Conservation (phyloP, 2,329 filamentous ascomycete species). For the Nemania serpens region DNA sequence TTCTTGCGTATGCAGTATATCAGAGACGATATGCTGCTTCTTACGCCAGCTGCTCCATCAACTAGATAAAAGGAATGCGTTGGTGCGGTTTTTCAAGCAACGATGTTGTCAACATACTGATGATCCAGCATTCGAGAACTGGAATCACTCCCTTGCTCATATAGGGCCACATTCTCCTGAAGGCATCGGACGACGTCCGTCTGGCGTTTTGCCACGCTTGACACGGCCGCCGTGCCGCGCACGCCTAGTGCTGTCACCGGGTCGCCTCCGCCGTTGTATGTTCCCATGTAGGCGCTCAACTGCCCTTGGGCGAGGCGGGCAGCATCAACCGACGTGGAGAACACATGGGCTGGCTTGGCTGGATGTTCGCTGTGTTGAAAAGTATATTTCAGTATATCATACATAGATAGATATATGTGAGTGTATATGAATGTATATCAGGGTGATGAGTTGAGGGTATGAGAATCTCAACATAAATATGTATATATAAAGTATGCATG, state of each 20-base stretch:
- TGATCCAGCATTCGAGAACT: background rate
- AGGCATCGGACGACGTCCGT: background rate
- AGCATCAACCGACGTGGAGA: background rate
- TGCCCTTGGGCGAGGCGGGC: background rate
- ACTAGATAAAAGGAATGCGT: background rate
- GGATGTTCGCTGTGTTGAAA: background rate
- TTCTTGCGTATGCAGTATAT: no score
- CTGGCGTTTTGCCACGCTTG: conserved; percentile 7
- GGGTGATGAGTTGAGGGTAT: no score
- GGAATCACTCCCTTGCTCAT: background rate
- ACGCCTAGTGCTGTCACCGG: conserved; percentile 21
- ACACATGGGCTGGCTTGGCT: background rate
- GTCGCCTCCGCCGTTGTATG: conserved; percentile 19
- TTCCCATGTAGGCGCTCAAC: conserved; percentile 17
- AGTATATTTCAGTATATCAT: background rate
- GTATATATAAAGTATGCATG: no score
- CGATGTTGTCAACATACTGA: background rate
- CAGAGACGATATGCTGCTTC: no score
- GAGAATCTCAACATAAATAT: no score
- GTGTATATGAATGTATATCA: background rate
- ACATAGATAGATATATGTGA: background rate
- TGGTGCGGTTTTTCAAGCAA: background rate
- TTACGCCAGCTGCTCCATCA: background rate
- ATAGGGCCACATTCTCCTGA: background rate
- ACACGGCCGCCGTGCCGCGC: background rate